phyloP scores from a whole-genome alignment of 2,329 filamentous ascomycete species.

The Penicillium paneum region DNA sequence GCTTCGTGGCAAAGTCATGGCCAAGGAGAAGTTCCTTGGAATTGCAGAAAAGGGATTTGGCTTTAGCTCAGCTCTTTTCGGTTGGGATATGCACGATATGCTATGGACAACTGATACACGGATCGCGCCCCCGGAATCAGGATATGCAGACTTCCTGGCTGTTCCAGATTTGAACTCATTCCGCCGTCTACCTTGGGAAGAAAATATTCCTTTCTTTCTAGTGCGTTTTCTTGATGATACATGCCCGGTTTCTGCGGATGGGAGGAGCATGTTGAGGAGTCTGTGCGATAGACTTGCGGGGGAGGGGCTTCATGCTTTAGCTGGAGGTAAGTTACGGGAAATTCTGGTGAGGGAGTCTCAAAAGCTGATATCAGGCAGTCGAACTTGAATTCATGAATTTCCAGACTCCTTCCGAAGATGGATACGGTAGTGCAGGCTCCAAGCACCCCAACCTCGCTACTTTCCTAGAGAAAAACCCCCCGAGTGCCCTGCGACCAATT shows the following conservation, averaged over 20 bases:
- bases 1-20: conserved; percentile 81
- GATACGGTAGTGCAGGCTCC: conserved; percentile 63
- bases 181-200: conserved; percentile 83
- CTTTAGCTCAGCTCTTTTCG: conserved; percentile 89
- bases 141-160: conserved; percentile 79
- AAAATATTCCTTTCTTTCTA: conserved; percentile 78
- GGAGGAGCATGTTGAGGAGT: conserved; percentile 67
- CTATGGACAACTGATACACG: conserved; percentile 64
- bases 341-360: background rate
- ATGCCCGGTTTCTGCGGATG: conserved; percentile 69
- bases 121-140: conserved; percentile 82
- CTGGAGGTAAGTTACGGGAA: conserved; percentile 63
- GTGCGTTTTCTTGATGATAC: conserved; percentile 76
- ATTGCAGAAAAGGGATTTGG: conserved; percentile 75
- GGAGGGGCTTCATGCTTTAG: conserved; percentile 74
- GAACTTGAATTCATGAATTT: conserved; percentile 74
- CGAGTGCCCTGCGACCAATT: conserved; percentile 68
- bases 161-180: conserved; percentile 72
- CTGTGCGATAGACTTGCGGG: conserved; percentile 64
- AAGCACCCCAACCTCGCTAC: conserved; percentile 70
- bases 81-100: conserved; percentile 94
- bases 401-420: conserved; percentile 28
- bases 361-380: conserved; percentile 49
- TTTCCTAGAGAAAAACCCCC: conserved; percentile 69
- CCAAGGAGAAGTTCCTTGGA: conserved; percentile 86